A percentile compares a stretch with the other conserved stretches of the same genome.
phyloP scores from a whole-genome alignment of 2,329 filamentous ascomycete genomes.

The Aphanoascus verrucosus region DNA sequence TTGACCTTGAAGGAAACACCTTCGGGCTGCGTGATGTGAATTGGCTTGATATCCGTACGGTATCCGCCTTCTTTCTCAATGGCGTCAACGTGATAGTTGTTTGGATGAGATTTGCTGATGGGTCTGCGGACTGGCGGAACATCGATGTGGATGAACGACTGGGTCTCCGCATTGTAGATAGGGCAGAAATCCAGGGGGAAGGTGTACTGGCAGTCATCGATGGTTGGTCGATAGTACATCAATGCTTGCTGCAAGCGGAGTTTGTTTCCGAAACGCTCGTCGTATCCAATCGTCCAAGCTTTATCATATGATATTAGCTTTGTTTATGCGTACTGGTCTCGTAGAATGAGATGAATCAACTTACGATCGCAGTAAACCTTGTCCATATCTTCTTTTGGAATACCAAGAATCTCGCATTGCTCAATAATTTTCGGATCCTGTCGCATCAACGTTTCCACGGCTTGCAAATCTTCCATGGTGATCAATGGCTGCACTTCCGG shows the following conservation, averaged over 20 bases:
- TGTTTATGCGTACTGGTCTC: background rate
- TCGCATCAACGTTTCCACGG: conserved; percentile 64
- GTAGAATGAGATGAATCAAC: background rate
- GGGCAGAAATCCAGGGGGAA: conserved; percentile 91
- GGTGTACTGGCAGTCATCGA: conserved; percentile 81
- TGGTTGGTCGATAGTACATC: conserved; percentile 85
- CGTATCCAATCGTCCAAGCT: conserved; percentile 91
- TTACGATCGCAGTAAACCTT: conserved; percentile 86
- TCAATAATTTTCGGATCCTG: conserved; percentile 80
- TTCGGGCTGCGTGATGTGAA: conserved; percentile 78
- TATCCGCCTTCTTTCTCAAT: conserved; percentile 67
- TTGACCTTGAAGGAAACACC: conserved; percentile 76
- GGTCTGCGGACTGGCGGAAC: conserved; percentile 67
- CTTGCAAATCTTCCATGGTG: conserved; percentile 78
- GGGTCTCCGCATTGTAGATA: conserved; percentile 72
- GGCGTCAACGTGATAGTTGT: conserved; percentile 68
- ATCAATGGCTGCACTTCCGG: conserved; percentile 78
- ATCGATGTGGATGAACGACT: conserved; percentile 72
- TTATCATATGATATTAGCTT: background rate
- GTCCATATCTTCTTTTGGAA: conserved; percentile 74
- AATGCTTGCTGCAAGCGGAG: conserved; percentile 80
- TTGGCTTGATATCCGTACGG: conserved; percentile 68
- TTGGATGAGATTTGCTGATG: conserved; percentile 57
- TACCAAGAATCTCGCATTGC: conserved; percentile 73
- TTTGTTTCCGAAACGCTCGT: conserved; percentile 72